Percentiles rank a stretch among this genome's conserved stretches.
Evolutionary conservation across 352 stramenopile species (phyloP).

Genomic region (Phytopythium cucurbitacearum): DNA sequence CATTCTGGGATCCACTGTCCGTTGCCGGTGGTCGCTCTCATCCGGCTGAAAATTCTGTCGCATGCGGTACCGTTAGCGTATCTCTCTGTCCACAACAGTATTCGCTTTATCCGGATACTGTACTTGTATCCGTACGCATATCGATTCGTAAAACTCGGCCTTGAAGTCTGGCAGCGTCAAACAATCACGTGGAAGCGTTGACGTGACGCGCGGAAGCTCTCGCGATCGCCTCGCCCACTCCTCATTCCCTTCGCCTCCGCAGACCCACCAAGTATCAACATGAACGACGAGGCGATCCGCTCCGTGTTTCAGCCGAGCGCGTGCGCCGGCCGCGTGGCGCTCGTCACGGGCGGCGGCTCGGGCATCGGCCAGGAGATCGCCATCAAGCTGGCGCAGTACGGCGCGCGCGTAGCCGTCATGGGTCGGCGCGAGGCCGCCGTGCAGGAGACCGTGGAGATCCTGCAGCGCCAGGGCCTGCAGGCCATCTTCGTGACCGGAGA

Average conservation of each 20-base stretch:
- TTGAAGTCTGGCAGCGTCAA: background rate
- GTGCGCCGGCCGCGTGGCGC: slow-evolving; percentile 68
- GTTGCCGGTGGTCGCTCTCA: no score
- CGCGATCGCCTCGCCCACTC: background rate
- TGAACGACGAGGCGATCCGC: slow-evolving; percentile 48
- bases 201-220: background rate
- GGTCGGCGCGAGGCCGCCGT: slow-evolving; percentile 89
- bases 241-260: background rate
- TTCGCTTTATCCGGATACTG: background rate
- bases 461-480: slow-evolving; percentile 39
- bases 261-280: slow-evolving; percentile 6
- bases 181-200: no score
- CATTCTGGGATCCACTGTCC: no score
- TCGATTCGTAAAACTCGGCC: background rate
- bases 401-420: slow-evolving; percentile 92
- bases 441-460: slow-evolving; percentile 68
- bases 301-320: slow-evolving; percentile 54
- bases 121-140: slow-evolving; percentile 2
- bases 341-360: slow-evolving; percentile 93
- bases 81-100: background rate
- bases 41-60: background rate
- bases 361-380: slow-evolving; percentile 95
- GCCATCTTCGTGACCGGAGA: slow-evolving; percentile 54
- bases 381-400: slow-evolving; percentile 88
- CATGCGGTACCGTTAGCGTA: no score